Conservation (phyloP, 306 rosid species). For the Prosopis cineraria region DNA sequence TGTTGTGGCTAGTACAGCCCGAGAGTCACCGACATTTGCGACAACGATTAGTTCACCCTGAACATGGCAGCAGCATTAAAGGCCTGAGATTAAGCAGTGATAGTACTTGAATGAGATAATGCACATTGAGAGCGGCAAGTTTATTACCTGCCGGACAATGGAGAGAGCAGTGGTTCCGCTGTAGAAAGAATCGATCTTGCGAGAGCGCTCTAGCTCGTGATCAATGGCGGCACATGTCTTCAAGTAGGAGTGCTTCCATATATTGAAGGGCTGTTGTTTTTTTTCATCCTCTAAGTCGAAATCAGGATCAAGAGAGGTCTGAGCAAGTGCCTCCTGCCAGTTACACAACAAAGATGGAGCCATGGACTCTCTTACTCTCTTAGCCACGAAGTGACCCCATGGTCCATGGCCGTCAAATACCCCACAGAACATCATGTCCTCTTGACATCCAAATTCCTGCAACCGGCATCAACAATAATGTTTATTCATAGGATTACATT, state of each 20-base stretch:
- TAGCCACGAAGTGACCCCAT: slow-evolving; percentile 93
- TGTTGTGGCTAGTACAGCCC: slow-evolving; percentile 80
- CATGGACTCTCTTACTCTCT: slow-evolving; percentile 68
- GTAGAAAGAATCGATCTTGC: slow-evolving; percentile 67
- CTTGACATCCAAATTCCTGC: slow-evolving; percentile 91
- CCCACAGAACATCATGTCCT: slow-evolving; percentile 84
- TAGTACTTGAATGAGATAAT: not conserved
- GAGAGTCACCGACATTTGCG: slow-evolving; percentile 92
- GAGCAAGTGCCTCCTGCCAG: slow-evolving; percentile 79
- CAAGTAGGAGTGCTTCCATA: slow-evolving; percentile 77
- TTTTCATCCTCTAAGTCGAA: slow-evolving; percentile 49
- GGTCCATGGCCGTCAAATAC: slow-evolving; percentile 86
- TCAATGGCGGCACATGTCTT: slow-evolving; percentile 81
- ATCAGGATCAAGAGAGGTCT: slow-evolving; percentile 50
- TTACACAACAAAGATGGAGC: slow-evolving; percentile 65
- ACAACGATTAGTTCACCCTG: slow-evolving; percentile 70
- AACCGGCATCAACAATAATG: not conserved
- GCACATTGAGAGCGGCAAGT: not conserved
- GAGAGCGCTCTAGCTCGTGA: slow-evolving; percentile 58
- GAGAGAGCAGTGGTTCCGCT: slow-evolving; percentile 88
- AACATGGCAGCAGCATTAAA: not conserved
- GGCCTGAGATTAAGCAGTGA: not conserved
- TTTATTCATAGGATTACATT: not conserved
- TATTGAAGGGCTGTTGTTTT: slow-evolving; percentile 48
- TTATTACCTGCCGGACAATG: slow-evolving; percentile 72